These are phyloP conservation scores for Hemisphaericaspora xylofermentans DNA, from an alignment of 1,139 yeast genomes.

Conservation along the genomic window DNA sequence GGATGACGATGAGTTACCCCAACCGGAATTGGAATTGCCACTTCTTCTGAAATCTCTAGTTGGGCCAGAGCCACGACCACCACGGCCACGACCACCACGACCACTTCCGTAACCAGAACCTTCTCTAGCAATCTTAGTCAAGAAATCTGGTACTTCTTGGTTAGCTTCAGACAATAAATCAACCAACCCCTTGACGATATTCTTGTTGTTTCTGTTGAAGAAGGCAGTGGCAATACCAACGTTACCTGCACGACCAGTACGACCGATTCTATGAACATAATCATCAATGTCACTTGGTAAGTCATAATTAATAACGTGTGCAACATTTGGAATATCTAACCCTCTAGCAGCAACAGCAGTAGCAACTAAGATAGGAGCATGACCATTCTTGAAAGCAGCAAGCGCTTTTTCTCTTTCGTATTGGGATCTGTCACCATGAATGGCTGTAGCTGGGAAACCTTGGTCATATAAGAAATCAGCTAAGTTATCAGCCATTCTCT, in stretches of 20 bases:
- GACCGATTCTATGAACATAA: conserved; percentile 98
- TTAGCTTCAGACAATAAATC: conserved; percentile 92
- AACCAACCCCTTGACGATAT: conserved; percentile 82
- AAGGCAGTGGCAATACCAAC: conserved; percentile 97
- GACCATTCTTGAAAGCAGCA: conserved; percentile 81
- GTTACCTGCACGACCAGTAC: conserved; percentile 99
- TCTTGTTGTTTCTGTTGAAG: conserved; percentile 93
- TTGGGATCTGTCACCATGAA: conserved; percentile 99
- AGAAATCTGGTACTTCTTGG: conserved; percentile 93
- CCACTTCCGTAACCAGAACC: conserved; percentile 52
- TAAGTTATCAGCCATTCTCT: conserved; percentile 96
- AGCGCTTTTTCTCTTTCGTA: conserved; percentile 97
- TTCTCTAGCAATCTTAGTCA: conserved; percentile 80
- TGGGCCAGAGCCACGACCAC: conserved; percentile 45
- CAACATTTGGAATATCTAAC: conserved; percentile 97
- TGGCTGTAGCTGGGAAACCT: conserved; percentile 94
- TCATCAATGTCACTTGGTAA: conserved; percentile 97
- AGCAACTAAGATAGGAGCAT: conserved; percentile 91
- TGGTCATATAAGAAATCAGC: conserved; percentile 89
- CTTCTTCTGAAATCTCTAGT: conserved; percentile 62
- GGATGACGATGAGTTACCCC: conserved; percentile 26
- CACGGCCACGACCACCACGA: conserved; percentile 51
- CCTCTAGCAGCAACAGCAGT: conserved; percentile 99
- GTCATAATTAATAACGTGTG: conserved; percentile 96
- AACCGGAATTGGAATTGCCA: conserved; percentile 27